phyloP scores from a whole-genome alignment of 2,329 filamentous ascomycete species.

The Fusarium pininemorale region DNA sequence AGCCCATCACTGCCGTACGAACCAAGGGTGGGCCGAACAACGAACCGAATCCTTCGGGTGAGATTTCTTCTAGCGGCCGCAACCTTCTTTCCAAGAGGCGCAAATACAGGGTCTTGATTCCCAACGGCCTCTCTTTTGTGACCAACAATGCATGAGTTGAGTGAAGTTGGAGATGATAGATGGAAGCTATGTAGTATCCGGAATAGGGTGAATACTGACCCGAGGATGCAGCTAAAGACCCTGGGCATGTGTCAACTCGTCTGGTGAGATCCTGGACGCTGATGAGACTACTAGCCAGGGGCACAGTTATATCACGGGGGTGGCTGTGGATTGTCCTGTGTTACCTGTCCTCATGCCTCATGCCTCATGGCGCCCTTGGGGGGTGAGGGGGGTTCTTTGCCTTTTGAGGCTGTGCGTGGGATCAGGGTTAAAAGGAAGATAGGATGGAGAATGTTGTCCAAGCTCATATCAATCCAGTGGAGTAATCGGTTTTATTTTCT shows the following conservation, averaged over 20 bases:
- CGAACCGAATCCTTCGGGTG: constrained; percentile 14
- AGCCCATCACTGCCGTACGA: constrained; percentile 1
- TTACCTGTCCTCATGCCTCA: neutral
- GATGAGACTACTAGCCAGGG: constrained; percentile 1
- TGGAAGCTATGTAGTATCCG: neutral
- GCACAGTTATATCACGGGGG: neutral
- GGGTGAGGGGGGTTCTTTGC: neutral
- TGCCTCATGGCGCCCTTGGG: neutral
- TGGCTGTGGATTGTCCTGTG: constrained; percentile 12
- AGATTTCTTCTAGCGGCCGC: constrained; percentile 7
- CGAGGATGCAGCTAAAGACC: neutral
- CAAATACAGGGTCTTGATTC: neutral
- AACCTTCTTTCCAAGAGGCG: neutral
- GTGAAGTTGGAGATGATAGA: neutral
- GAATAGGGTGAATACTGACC: neutral
- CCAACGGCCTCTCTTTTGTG: neutral
- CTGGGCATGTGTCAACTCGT: neutral
- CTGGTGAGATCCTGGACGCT: neutral
- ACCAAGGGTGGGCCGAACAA: constrained; percentile 7
- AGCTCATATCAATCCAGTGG: neutral
- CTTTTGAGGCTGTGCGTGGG: constrained; percentile 14
- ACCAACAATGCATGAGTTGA: neutral
- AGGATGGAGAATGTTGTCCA: neutral
- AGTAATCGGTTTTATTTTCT: neutral
- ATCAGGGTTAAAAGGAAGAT: constrained; percentile 3